These are phyloP conservation scores for Viridothelium virens DNA, from an alignment of 495 filamentous ascomycete species.

Conservation along the genomic window DNA sequence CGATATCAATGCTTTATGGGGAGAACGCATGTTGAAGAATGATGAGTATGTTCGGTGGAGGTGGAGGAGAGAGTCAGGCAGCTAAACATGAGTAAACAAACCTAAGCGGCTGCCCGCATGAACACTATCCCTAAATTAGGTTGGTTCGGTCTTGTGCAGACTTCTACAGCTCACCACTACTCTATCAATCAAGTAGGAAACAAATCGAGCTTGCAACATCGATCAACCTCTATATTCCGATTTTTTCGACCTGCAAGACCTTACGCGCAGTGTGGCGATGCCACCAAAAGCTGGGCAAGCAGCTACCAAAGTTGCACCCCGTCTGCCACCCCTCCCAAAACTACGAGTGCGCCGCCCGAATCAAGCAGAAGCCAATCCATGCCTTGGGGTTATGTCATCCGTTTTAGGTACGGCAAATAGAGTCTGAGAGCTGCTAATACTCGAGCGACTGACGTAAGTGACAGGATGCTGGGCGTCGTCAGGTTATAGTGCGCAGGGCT, in stretches of 20 bases:
- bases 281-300: constrained; percentile 39
- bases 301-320: constrained; percentile 48
- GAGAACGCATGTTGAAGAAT: not conserved
- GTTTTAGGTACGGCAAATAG: constrained; percentile 65
- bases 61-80: not conserved
- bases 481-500: constrained; percentile 65
- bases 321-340: constrained; percentile 76
- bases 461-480: constrained; percentile 92
- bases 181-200: no score
- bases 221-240: not conserved
- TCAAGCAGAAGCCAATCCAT: constrained; percentile 65
- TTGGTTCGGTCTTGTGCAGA: not conserved
- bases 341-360: constrained; percentile 82
- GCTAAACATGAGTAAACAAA: constrained; percentile 7
- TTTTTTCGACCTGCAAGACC: not conserved
- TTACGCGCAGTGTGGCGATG: constrained; percentile 33
- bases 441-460: not conserved
- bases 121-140: not conserved
- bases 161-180: not conserved
- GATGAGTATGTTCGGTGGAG: not conserved
- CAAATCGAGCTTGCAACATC: no score
- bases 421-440: not conserved
- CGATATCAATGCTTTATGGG: not conserved
- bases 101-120: constrained; percentile 2
- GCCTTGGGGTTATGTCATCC: constrained; percentile 76